Conservation (phyloP, 2,329 filamentous ascomycete genomes). For the Chrysosporium keratinophilum region DNA sequence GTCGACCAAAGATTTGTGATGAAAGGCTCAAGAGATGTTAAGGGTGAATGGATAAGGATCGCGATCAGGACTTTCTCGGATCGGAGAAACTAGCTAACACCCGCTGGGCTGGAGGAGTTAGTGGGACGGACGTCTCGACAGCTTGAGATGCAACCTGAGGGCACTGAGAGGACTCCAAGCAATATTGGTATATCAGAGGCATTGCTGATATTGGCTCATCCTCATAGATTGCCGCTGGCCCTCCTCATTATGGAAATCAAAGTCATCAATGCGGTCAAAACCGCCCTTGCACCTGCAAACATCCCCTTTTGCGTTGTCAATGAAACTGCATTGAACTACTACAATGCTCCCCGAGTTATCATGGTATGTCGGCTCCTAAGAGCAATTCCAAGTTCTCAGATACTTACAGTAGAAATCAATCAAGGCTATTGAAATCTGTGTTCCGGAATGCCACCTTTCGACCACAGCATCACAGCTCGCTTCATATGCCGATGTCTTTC, state of each 20-base stretch:
- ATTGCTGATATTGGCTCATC: too few species aligned
- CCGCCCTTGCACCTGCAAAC: conserved; percentile 6
- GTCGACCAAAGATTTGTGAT: too few species aligned
- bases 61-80: too few species aligned
- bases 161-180: too few species aligned
- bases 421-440: conserved; percentile 12
- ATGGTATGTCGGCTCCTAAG: conserved; percentile 4
- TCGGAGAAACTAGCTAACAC: too few species aligned
- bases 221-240: too few species aligned
- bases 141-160: too few species aligned
- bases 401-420: conserved; percentile 4
- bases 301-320: conserved; percentile 13
- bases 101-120: too few species aligned
- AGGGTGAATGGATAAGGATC: too few species aligned
- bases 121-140: too few species aligned
- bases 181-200: too few species aligned
- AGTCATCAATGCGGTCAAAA: conserved; percentile 11
- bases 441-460: conserved; percentile 9
- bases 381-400: neutral
- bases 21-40: too few species aligned
- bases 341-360: conserved; percentile 11
- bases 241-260: conserved; percentile 9
- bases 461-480: conserved; percentile 10
- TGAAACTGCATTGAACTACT: conserved; percentile 14
- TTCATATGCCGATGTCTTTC: conserved; percentile 12